phyloP scores from a whole-genome alignment of 306 rosid genomes.

The Castanospermum australe region DNA sequence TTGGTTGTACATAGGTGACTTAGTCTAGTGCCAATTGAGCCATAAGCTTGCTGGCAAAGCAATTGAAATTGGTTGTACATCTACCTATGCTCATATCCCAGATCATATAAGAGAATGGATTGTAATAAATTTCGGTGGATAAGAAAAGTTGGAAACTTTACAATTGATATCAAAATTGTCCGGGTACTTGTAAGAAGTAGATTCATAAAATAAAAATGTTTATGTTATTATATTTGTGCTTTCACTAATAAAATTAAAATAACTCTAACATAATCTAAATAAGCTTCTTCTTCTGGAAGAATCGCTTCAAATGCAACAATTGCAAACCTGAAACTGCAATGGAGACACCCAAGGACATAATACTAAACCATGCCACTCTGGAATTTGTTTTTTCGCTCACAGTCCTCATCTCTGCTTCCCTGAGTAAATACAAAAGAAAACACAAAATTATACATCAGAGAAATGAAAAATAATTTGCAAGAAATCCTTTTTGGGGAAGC shows the following conservation, averaged over 20 bases:
- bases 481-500: background rate
- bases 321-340: slow-evolving; percentile 73
- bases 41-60: no score
- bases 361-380: slow-evolving; percentile 80
- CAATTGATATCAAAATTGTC: slow-evolving; percentile 30
- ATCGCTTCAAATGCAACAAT: slow-evolving; percentile 81
- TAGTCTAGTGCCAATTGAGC: no score
- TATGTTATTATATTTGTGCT: background rate
- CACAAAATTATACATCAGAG: background rate
- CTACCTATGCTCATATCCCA: background rate
- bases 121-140: background rate
- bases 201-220: background rate
- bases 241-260: slow-evolving; percentile 28
- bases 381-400: slow-evolving; percentile 78
- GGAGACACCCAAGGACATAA: slow-evolving; percentile 77
- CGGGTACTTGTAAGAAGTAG: slow-evolving; percentile 16
- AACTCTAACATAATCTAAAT: slow-evolving; percentile 40
- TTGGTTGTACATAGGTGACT: no score
- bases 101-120: background rate
- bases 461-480: background rate
- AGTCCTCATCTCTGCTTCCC: slow-evolving; percentile 88
- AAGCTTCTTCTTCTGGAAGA: slow-evolving; percentile 93
- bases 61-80: no score
- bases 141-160: slow-evolving; percentile 22
- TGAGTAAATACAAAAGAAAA: background rate